phyloP scores from a whole-genome alignment of 208 protist genomes.

The Acanthamoeba royreba region DNA sequence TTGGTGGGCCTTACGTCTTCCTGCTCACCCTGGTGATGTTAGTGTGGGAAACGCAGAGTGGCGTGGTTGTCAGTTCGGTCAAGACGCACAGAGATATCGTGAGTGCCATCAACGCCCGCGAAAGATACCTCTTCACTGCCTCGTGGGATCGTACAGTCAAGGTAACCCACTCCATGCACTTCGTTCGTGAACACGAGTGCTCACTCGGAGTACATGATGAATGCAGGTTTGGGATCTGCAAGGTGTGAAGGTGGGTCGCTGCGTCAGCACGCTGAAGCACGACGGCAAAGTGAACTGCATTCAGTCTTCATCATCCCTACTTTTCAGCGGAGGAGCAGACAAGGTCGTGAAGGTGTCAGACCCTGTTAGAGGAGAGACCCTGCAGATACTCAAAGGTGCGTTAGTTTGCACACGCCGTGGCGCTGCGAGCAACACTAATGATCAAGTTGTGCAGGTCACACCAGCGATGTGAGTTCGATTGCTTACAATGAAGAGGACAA shows the following conservation, averaged over 20 bases:
- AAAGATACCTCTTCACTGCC: neutral
- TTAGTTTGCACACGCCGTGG: neutral
- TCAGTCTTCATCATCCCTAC: neutral
- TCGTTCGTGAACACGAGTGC: neutral
- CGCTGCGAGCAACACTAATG: neutral
- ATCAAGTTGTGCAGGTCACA: neutral
- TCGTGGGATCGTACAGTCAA: constrained; percentile 36
- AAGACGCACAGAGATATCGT: neutral
- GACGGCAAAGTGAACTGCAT: neutral
- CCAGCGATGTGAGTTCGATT: neutral
- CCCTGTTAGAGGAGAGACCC: neutral
- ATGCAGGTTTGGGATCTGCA: neutral
- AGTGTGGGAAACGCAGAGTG: neutral
- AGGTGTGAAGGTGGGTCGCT: neutral
- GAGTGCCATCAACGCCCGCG: neutral
- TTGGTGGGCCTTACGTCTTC: neutral
- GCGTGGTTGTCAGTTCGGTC: neutral
- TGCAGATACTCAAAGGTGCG: neutral
- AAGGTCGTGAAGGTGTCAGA: neutral
- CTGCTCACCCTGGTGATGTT: neutral
- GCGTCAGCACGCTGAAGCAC: neutral
- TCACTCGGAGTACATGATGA: neutral
- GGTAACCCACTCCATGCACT: neutral
- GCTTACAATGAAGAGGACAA: neutral
- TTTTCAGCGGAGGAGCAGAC: neutral